These are phyloP conservation scores for Neospermospora avenae DNA, from an alignment of 2,329 filamentous ascomycete species.

Conservation along the genomic window DNA sequence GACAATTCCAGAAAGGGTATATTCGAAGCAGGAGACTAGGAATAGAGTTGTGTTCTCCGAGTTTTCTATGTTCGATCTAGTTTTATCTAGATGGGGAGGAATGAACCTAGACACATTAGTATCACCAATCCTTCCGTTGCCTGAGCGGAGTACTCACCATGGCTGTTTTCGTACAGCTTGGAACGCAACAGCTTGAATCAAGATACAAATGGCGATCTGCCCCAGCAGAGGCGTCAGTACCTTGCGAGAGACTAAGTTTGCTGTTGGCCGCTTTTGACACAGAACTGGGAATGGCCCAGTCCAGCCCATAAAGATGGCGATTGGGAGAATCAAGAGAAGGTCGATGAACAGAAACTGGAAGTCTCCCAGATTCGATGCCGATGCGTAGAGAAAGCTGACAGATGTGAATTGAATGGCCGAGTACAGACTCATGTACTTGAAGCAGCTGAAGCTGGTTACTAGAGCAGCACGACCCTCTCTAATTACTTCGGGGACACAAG, in stretches of 20 bases:
- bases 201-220: conserved; percentile 78
- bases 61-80: conserved; percentile 84
- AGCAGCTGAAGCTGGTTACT: conserved; percentile 98
- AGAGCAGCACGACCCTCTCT: conserved; percentile 88
- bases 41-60: conserved; percentile 93
- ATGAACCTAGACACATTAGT: conserved; percentile 57
- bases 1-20: conserved; percentile 85
- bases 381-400: conserved; percentile 93
- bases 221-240: conserved; percentile 86
- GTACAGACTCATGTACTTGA: conserved; percentile 99
- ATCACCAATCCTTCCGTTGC: neutral
- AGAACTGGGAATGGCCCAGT: conserved; percentile 76
- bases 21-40: conserved; percentile 88
- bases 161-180: conserved; percentile 71
- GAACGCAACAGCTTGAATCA: conserved; percentile 73
- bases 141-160: conserved; percentile 54
- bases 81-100: conserved; percentile 70
- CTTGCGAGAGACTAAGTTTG: conserved; percentile 88
- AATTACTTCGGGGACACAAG: conserved; percentile 90
- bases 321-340: conserved; percentile 84
- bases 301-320: conserved; percentile 99
- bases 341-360: conserved; percentile 98
- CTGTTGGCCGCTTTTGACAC: conserved; percentile 82
- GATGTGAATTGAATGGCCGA: conserved; percentile 99
- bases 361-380: conserved; percentile 89